Percentiles rank a stretch among this genome's conserved stretches.
phyloP scores from a whole-genome alignment of 2,329 filamentous ascomycete species.

The Colletotrichum tropicale region DNA sequence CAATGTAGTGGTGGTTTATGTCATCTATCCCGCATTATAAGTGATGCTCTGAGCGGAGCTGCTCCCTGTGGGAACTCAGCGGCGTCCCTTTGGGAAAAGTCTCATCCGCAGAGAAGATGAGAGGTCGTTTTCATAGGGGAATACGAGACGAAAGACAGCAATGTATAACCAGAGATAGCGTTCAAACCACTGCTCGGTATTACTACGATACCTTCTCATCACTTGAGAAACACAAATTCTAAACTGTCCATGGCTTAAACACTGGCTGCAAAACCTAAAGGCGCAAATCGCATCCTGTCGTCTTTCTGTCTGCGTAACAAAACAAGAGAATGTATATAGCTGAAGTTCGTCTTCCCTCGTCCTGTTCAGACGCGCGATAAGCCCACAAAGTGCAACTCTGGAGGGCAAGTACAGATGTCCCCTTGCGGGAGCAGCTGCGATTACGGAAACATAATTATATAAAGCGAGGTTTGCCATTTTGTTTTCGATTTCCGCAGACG shows the following conservation, averaged over 20 bases:
- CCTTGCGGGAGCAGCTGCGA: background rate
- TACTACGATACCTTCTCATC: background rate
- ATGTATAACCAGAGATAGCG: background rate
- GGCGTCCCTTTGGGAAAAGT: background rate
- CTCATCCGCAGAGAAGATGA: accelerated
- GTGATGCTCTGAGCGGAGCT: background rate
- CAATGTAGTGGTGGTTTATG: background rate
- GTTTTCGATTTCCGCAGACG: background rate
- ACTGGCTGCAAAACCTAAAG: no score
- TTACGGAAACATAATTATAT: background rate
- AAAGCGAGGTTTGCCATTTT: accelerated
- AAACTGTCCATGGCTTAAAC: no score
- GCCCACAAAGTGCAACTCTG: background rate
- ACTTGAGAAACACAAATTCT: background rate
- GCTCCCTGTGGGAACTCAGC: background rate
- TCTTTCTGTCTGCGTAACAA: no score
- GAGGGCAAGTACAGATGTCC: accelerated
- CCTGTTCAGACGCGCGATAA: background rate
- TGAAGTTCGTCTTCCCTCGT: background rate
- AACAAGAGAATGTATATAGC: no score
- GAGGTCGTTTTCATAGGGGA: accelerated
- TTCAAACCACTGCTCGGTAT: accelerated
- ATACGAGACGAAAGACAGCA: background rate
- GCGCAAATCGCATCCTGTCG: background rate
- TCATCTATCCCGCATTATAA: background rate